Percentiles rank a stretch among this genome's conserved stretches.
phyloP scores from a whole-genome alignment of 1,139 yeast species.

The Arxiozyma slooffiae region DNA sequence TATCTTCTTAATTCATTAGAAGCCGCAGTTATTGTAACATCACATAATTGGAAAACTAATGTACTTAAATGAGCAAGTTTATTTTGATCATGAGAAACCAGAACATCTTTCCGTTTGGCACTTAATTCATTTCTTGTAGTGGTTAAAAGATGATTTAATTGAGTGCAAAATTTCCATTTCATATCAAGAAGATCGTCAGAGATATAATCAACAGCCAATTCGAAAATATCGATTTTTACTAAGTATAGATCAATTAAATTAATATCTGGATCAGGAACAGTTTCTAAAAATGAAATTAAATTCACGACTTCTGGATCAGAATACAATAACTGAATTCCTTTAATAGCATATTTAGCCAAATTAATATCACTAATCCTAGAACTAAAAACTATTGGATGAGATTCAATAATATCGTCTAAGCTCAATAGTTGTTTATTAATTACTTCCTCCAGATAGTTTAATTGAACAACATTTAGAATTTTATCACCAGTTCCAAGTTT shows the following conservation, averaged over 20 bases:
- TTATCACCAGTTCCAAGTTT: not conserved
- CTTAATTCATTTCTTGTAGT: slow-evolving; percentile 13
- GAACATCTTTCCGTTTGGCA: slow-evolving; percentile 9
- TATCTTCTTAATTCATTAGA: slow-evolving; percentile 23
- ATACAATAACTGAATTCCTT: slow-evolving; percentile 4
- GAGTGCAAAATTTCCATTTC: slow-evolving; percentile 21
- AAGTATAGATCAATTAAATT: slow-evolving; percentile 5
- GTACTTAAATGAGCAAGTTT: slow-evolving; percentile 18
- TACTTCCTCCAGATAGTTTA: slow-evolving; percentile 16
- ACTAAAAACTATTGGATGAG: not conserved
- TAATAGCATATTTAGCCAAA: slow-evolving; percentile 2
- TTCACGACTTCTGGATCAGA: not conserved
- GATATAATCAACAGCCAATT: slow-evolving; percentile 8
- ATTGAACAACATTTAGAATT: slow-evolving; percentile 15
- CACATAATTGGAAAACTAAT: slow-evolving; percentile 24
- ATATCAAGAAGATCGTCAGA: slow-evolving; percentile 1
- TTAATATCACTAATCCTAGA: slow-evolving; percentile 4
- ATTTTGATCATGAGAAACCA: slow-evolving; percentile 5
- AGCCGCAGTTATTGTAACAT: slow-evolving; percentile 17
- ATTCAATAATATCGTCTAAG: slow-evolving; percentile 12
- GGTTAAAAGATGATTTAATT: slow-evolving; percentile 14
- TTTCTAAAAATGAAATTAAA: not conserved
- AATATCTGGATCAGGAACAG: not conserved
- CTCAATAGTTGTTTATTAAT: slow-evolving; percentile 13
- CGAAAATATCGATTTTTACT: slow-evolving; percentile 12